These are phyloP conservation scores for Cucurbita pepo DNA, from an alignment of 306 rosid genomes.

Conservation along the genomic window DNA sequence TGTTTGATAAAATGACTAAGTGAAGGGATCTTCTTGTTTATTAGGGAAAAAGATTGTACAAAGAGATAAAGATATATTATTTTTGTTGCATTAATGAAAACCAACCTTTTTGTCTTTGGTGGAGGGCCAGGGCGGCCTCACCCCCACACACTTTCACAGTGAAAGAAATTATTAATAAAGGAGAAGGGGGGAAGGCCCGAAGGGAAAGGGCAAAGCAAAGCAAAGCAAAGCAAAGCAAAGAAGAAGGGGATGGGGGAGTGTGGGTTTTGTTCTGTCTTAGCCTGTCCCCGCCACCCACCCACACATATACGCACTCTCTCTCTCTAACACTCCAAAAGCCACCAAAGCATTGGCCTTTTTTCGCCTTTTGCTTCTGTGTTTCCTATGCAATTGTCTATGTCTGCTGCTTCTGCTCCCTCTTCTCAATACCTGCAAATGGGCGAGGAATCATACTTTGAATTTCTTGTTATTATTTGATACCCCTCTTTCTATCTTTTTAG, in stretches of 20 bases:
- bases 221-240: conserved; percentile 27
- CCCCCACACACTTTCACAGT: conserved; percentile 14
- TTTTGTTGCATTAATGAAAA: conserved; percentile 19
- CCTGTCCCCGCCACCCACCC: conserved; percentile 87
- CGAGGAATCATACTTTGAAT: conserved; percentile 71
- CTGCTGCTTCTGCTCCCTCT: conserved; percentile 66
- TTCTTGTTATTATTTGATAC: conserved; percentile 61
- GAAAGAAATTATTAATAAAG: conserved; percentile 28
- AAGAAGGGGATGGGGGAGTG: conserved; percentile 38
- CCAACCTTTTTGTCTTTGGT: conserved; percentile 38
- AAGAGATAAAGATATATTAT: background rate
- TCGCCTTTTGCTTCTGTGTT: conserved; percentile 68
- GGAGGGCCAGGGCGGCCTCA: conserved; percentile 66
- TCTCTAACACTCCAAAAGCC: conserved; percentile 41
- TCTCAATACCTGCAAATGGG: conserved; percentile 72
- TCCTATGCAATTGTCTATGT: conserved; percentile 65
- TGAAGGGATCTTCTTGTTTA: background rate
- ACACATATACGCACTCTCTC: conserved; percentile 32
- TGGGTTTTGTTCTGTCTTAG: conserved; percentile 64
- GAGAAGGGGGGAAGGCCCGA: background rate
- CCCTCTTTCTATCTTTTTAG: conserved; percentile 1
- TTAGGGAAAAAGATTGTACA: background rate
- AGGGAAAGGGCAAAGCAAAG: conserved; percentile 15
- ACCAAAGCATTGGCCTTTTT: conserved; percentile 45
- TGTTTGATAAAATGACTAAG: conserved; percentile 6